phyloP scores from a whole-genome alignment of 148 eudicot genomes.

The Drosera capensis region DNA sequence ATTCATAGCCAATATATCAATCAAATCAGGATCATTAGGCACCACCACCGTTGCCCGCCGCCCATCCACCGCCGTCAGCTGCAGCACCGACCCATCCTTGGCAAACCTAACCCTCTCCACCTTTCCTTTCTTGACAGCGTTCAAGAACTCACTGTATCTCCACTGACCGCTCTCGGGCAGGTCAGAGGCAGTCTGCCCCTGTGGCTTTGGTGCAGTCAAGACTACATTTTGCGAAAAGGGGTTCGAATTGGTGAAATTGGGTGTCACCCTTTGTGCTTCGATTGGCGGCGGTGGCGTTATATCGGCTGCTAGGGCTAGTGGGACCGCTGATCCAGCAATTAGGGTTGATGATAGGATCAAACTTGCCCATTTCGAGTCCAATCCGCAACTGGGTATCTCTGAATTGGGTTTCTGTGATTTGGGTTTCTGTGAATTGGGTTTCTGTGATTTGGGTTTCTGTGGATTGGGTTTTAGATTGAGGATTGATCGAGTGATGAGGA shows the following conservation, averaged over 20 bases:
- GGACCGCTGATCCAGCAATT: slow-evolving; percentile 12
- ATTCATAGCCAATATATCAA: slow-evolving; percentile 86
- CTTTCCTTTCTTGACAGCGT: slow-evolving; percentile 90
- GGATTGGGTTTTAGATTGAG: too few relatives aligned
- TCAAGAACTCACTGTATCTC: slow-evolving; percentile 92
- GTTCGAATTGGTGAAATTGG: slow-evolving; percentile 17
- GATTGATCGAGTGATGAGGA: too few relatives aligned
- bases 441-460: too few relatives aligned
- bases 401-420: slow-evolving; percentile 18
- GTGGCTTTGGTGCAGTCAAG: slow-evolving; percentile 69
- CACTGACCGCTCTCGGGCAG: slow-evolving; percentile 76
- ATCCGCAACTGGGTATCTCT: slow-evolving; percentile 7
- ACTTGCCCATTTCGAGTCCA: slow-evolving; percentile 34
- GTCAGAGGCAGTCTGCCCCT: slow-evolving; percentile 28
- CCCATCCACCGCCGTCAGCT: slow-evolving; percentile 83
- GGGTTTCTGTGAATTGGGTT: too few relatives aligned
- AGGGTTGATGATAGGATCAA: slow-evolving; percentile 38
- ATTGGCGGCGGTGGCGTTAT: slow-evolving; percentile 24
- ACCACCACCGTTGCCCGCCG: slow-evolving; percentile 63
- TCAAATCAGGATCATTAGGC: slow-evolving; percentile 90
- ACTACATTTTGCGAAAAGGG: slow-evolving; percentile 46
- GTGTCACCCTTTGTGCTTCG: slow-evolving; percentile 30
- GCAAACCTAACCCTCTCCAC: slow-evolving; percentile 81
- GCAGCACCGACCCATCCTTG: slow-evolving; percentile 67
- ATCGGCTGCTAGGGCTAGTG: slow-evolving; percentile 45